Evolutionary conservation across 495 filamentous ascomycete species (phyloP).

Genomic region (Cryomyces minteri): DNA sequence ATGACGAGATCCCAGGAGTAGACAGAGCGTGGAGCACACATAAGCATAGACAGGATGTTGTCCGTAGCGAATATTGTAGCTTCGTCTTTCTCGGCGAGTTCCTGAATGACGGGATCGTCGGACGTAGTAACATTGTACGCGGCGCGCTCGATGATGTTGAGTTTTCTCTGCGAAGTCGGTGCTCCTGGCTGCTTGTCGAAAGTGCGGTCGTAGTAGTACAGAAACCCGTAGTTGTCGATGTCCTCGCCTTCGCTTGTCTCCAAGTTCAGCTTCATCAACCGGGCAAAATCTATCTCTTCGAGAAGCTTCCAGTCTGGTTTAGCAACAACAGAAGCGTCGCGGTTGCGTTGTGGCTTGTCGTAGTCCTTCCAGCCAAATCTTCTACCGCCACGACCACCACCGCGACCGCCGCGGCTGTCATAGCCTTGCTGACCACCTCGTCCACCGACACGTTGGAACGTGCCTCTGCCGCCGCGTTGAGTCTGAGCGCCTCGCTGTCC

Average conservation of each 20-base stretch:
- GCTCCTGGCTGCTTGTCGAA: constrained; percentile 78
- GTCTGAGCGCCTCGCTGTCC: constrained; percentile 24
- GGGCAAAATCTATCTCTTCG: constrained; percentile 96
- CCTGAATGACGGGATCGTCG: constrained; percentile 89
- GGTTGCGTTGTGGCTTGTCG: constrained; percentile 92
- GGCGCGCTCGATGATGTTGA: constrained; percentile 75
- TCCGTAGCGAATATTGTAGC: constrained; percentile 95
- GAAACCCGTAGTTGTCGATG: constrained; percentile 84
- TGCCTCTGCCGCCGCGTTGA: constrained; percentile 36
- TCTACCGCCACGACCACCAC: constrained; percentile 44
- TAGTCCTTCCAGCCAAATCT: constrained; percentile 98
- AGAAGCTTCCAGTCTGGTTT: constrained; percentile 88
- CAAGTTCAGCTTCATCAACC: constrained; percentile 83
- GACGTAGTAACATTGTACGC: constrained; percentile 97
- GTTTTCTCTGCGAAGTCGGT: constrained; percentile 68
- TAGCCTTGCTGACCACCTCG: constrained; percentile 42
- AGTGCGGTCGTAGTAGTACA: constrained; percentile 89
- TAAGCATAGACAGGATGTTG: constrained; percentile 94
- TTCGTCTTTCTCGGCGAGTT: constrained; percentile 89
- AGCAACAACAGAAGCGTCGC: constrained; percentile 85
- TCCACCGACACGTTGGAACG: constrained; percentile 31
- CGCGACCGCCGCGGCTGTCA: constrained; percentile 44
- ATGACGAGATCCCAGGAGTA: constrained; percentile 98
- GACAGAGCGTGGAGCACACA: constrained; percentile 88
- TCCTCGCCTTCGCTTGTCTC: constrained; percentile 91